Percentiles rank a stretch among this genome's conserved stretches.
phyloP scores from a whole-genome alignment of 306 rosid genomes.

The Hippophae tibetana region DNA sequence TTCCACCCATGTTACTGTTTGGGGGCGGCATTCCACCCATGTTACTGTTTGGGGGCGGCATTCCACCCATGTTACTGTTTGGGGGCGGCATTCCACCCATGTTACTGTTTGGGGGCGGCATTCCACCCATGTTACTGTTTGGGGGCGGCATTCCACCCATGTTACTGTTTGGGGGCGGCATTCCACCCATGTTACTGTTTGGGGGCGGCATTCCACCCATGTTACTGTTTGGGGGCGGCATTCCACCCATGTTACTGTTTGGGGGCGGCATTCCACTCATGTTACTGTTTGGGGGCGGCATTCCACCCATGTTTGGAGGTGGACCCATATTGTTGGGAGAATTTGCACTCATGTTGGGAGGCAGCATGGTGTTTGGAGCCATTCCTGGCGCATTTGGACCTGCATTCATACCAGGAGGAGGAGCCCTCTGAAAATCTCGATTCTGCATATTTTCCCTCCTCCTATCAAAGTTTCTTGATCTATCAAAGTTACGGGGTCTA shows the following conservation, averaged over 20 bases:
- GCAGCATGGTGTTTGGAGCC: constrained; percentile 18
- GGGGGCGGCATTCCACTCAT: neutral
- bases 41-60: constrained; percentile 1
- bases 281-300: neutral
- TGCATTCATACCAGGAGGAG: constrained; percentile 30
- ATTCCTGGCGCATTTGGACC: constrained; percentile 21
- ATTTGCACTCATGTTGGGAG: constrained; percentile 16
- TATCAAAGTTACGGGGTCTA: constrained; percentile 70
- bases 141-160: constrained; percentile 7
- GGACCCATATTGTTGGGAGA: constrained; percentile 5
- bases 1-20: neutral
- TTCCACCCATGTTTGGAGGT: constrained; percentile 9
- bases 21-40: constrained; percentile 23
- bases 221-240: constrained; percentile 2
- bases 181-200: constrained; percentile 3
- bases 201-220: neutral
- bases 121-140: constrained; percentile 1
- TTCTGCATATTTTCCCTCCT: constrained; percentile 69
- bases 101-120: constrained; percentile 2
- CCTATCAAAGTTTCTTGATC: constrained; percentile 80
- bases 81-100: constrained; percentile 14
- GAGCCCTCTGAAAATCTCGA: constrained; percentile 46
- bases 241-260: constrained; percentile 18
- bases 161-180: constrained; percentile 14
- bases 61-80: neutral